Conservation (phyloP, 176 grass and related monocot species). For the Oryza meyeriana region DNA sequence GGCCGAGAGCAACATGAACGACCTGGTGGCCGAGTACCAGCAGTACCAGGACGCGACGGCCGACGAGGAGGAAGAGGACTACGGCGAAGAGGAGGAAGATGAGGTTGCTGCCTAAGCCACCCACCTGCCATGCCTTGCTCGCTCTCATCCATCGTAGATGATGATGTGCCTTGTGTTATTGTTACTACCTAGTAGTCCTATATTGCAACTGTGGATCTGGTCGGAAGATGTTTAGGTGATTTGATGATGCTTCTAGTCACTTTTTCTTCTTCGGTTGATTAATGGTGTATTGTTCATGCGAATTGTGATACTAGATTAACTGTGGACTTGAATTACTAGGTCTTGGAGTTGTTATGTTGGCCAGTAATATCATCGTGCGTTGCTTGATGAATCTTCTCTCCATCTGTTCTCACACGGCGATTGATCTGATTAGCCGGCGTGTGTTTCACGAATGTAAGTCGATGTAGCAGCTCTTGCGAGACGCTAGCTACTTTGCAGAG, state of each 20-base stretch:
- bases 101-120: conserved; percentile 39
- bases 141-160: neutral
- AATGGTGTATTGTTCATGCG: neutral
- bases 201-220: neutral
- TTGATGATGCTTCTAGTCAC: neutral
- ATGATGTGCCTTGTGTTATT: conserved; percentile 3
- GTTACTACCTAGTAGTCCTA: neutral
- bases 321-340: conserved; percentile 18
- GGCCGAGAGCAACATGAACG: conserved; percentile 86
- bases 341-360: neutral
- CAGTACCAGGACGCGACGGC: conserved; percentile 66
- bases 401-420: too few relatives aligned
- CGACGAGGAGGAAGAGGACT: conserved; percentile 38
- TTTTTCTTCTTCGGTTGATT: neutral
- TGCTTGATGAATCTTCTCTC: neutral
- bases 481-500: too few relatives aligned
- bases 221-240: conserved; percentile 16
- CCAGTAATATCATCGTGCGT: neutral
- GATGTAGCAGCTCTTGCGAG: too few relatives aligned
- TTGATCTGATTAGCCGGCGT: neutral
- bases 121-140: neutral
- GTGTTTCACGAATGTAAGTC: neutral
- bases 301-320: conserved; percentile 19
- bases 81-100: conserved; percentile 48
- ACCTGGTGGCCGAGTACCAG: conserved; percentile 65